These are phyloP conservation scores for Pichia sp. DNA, from an alignment of 1,139 yeast species.

Conservation along the genomic window DNA sequence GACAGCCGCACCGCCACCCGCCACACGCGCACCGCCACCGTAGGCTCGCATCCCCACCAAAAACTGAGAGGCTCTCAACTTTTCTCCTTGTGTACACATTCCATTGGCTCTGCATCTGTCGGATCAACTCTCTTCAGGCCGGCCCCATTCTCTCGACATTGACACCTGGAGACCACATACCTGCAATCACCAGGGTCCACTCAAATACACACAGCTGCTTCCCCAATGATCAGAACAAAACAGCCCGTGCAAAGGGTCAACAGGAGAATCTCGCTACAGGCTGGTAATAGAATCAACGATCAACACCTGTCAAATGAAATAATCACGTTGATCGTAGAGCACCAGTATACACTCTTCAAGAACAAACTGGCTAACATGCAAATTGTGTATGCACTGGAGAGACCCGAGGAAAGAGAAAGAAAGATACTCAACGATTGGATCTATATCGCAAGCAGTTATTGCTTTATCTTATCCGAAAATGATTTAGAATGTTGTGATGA, in stretches of 20 bases:
- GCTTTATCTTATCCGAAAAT: conserved; percentile 11
- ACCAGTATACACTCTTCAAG: conserved; percentile 7
- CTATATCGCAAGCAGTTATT: conserved; percentile 15
- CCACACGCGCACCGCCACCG: too few species aligned
- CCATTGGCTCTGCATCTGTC: too few species aligned
- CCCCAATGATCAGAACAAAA: neutral
- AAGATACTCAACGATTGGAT: conserved; percentile 16
- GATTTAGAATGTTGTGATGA: conserved; percentile 14
- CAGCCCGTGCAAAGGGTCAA: neutral
- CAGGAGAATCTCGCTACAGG: conserved; percentile 12
- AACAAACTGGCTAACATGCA: conserved; percentile 5
- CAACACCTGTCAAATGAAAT: conserved; percentile 3
- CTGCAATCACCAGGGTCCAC: too few species aligned
- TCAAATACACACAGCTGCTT: too few species aligned
- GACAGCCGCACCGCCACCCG: neutral
- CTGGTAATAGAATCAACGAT: conserved; percentile 3
- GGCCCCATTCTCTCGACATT: too few species aligned
- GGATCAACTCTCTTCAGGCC: too few species aligned
- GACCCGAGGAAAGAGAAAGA: neutral
- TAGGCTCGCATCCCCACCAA: too few species aligned
- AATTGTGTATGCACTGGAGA: conserved; percentile 5
- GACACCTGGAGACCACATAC: too few species aligned
- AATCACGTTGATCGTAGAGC: conserved; percentile 8
- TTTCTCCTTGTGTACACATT: too few species aligned
- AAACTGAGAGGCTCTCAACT: too few species aligned